Evolutionary conservation across 2,329 filamentous ascomycete species (phyloP).

Genomic region (Zasmidium angulare): DNA sequence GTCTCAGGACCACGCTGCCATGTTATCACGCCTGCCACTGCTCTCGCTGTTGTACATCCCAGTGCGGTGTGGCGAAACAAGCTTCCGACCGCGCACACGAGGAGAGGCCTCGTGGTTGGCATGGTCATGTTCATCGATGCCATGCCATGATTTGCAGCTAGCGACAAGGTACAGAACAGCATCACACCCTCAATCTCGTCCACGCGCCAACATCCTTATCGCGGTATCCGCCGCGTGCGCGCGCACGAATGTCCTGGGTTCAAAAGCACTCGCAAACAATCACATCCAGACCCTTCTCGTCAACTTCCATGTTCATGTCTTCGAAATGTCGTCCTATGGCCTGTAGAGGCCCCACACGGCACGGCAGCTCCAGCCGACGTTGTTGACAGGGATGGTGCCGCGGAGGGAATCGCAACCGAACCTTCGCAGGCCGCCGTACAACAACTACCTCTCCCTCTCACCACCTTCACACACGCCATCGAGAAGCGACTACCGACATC

Average conservation of each 20-base stretch:
- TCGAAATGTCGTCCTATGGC: not conserved
- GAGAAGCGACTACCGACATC: conserved; percentile 13
- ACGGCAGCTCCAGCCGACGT: not conserved
- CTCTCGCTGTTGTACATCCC: not conserved
- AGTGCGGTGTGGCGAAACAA: not conserved
- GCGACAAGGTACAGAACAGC: not conserved
- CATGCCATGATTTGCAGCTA: conserved; percentile 1
- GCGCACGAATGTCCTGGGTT: not conserved
- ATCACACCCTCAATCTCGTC: conserved; percentile 1
- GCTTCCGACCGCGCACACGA: not conserved
- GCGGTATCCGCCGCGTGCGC: not conserved
- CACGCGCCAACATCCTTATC: conserved; percentile 3
- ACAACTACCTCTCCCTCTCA: not conserved
- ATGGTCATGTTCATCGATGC: not conserved
- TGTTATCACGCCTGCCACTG: not conserved
- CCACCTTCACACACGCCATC: conserved; percentile 5
- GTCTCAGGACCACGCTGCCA: not conserved
- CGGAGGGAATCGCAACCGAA: not conserved
- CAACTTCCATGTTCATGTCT: not conserved
- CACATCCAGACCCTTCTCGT: no score
- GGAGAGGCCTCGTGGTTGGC: not conserved
- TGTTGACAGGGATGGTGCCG: not conserved
- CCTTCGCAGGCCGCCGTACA: not conserved
- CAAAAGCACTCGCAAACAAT: not conserved
- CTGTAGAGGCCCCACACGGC: not conserved